Evolutionary conservation across 1,139 yeast genomes (phyloP), one percentile per base, ranked within the genome.

Genomic region (Yamadazyma friedrichii): DNA sequence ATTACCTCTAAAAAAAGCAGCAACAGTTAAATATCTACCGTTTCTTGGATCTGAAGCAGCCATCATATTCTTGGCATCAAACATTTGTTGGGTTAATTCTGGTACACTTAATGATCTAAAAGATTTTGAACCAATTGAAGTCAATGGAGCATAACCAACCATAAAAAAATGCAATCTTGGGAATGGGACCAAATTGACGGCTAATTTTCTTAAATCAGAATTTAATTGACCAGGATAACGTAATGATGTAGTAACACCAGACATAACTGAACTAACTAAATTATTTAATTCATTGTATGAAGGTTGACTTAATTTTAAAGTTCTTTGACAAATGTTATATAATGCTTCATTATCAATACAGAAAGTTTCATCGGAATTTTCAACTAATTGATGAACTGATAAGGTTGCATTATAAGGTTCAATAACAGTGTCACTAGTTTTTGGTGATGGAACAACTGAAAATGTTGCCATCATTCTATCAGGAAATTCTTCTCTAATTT

Each of bases 391-490:
- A 63, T 88, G 95, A 54, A 88, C 80, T n/a, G 96, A 88, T 53
- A 88, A 75, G 29, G 95, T 87, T 15, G 96, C 95, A 59, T 88
- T 88, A 70, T 88, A 88, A 40, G 96, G 96, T 70, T 88, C 96
- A 47, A 88, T 91, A 53, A 88, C 96, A 32, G 96, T 88, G 61
- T 88, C 96, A 33, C 94, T 84, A 41, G 86, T 88, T 64, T 84
- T 85, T 56, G 95, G 95, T 36, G 95, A 84, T 41, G 96, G 96
- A 51, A 88, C 84, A 45, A 88, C 96, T 3, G 96, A 88, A 61
- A 88, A 88, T 24, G 96, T 88, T 31, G 95, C 95, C 88, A 88
- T 83, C 96, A 88, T 88, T 73, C 96, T 83, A 66, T 88, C 96
- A 39, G 95, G 89, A 56, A 82, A 88, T 64, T 88, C 95, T 63